Evolutionary conservation across 148 eudicot species (phyloP), one percentile per base, ranked within the genome.

Genomic region (Linanthus parryae): DNA sequence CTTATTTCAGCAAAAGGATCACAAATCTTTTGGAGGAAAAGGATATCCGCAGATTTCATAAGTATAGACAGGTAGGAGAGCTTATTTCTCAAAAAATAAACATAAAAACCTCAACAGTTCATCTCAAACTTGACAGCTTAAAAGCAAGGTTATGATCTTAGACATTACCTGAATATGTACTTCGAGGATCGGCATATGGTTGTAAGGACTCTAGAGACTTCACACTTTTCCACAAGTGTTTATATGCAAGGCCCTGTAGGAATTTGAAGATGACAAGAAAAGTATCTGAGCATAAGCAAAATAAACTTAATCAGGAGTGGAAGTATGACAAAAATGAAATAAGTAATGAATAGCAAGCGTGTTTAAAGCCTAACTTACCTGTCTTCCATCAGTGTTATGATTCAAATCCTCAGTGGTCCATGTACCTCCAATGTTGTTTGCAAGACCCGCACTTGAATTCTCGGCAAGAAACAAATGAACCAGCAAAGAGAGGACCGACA

Each of bases 111-210:
- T n/a, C n/a, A n/a, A n/a, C n/a, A n/a, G n/a, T n/a, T n/a, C n/a
- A n/a, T n/a, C n/a, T n/a, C n/a, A n/a, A n/a, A n/a, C n/a, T n/a
- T n/a, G n/a, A n/a, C n/a, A n/a, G n/a, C 26, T 37, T 9, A 46
- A 8, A 19, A 34, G 27, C 31, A 54, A 47, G 6, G n/a, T 16
- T 4, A 30, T 18, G 49, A 53, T 18, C 2, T 27, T 35, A 36
- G 15, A 51, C 27, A 51, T 69, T 85, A 84, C 97, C 97, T 66
- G 74, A 82, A 77, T 79, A 79, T 21, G 50, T 27, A 65, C 73
- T 68, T 64, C 79, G 73, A 28, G 97, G 83, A 39, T 72, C 73
- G 25, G 90, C 73, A 73, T 77, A 79, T 3, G 97, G 97, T 60
- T 79, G 87, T 67, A 88, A 71, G 13, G 74, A 72, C 68, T 77